Conservation (phyloP, 2,329 filamentous ascomycete species). For the Colletotrichum salicis region DNA sequence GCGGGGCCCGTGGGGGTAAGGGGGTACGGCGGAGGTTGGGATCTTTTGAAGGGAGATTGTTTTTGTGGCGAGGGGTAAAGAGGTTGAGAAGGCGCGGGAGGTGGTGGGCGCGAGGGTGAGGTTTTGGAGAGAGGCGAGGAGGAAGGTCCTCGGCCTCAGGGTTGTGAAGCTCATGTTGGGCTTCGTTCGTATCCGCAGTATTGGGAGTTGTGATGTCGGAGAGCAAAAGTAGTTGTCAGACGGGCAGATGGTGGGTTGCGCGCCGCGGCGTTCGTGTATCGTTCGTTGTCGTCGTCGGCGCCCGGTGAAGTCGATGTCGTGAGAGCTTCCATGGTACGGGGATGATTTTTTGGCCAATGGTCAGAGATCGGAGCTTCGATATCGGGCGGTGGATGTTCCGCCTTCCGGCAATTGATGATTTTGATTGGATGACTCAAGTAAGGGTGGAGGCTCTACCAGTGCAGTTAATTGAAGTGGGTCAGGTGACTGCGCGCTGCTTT, state of each 20-base stretch:
- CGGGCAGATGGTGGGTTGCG: too few species aligned
- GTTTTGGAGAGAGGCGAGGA: constrained; percentile 18
- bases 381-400: constrained; percentile 23
- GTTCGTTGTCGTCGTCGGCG: background rate
- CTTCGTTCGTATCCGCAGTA: constrained; percentile 43
- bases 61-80: constrained; percentile 48
- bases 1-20: constrained; percentile 79
- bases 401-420: background rate
- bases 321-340: constrained; percentile 7
- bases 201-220: too few species aligned
- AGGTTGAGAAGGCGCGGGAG: constrained; percentile 49
- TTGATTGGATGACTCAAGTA: background rate
- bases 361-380: constrained; percentile 20
- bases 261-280: background rate
- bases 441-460: background rate
- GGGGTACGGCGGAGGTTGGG: constrained; percentile 63
- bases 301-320: background rate
- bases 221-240: too few species aligned
- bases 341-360: constrained; percentile 21
- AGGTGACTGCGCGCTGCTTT: constrained; percentile 49
- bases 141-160: constrained; percentile 14
- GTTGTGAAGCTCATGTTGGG: constrained; percentile 8
- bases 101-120: constrained; percentile 8
- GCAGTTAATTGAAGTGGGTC: constrained; percentile 38
- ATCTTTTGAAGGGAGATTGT: constrained; percentile 57